These are phyloP conservation scores for Gracilaria domingensis DNA, from an alignment of 23 red algal species.

Conservation along the genomic window DNA sequence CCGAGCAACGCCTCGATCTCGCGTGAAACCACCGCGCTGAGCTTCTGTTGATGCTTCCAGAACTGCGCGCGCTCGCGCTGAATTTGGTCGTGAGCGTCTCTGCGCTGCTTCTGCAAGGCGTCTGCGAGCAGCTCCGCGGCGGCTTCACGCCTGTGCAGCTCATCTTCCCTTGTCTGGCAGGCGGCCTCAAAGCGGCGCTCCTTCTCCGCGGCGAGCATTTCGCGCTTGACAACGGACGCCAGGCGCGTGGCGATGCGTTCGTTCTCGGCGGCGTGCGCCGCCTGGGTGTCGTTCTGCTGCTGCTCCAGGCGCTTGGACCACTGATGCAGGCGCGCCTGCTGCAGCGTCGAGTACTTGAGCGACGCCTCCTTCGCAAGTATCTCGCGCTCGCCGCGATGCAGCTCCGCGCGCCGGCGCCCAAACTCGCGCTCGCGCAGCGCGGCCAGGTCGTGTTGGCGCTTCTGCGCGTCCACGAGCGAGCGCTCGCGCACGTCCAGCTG, in stretches of 20 bases:
- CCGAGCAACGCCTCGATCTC: conserved; percentile 36
- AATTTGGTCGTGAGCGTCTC: conserved; percentile 16
- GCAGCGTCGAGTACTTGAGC: conserved; percentile 34
- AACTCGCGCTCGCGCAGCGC: background rate
- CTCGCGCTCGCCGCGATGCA: background rate
- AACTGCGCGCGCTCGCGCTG: conserved; percentile 31
- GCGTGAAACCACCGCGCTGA: conserved; percentile 41
- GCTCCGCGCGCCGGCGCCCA: background rate
- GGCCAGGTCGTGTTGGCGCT: background rate
- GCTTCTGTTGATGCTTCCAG: conserved; percentile 68
- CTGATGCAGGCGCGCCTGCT: conserved; percentile 46
- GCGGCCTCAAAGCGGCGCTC: conserved; percentile 40
- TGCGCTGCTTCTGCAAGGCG: conserved; percentile 20
- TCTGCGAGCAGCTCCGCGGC: conserved; percentile 17
- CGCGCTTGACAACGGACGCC: background rate
- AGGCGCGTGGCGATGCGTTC: conserved; percentile 20
- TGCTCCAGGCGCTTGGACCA: conserved; percentile 33
- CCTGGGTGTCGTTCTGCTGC: background rate
- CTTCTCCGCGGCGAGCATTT: conserved; percentile 6
- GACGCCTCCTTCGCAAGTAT: conserved; percentile 52
- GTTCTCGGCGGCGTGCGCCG: background rate
- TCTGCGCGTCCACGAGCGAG: conserved; percentile 10
- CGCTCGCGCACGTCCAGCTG: background rate
- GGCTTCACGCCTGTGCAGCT: conserved; percentile 37
- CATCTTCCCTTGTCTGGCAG: conserved; percentile 38